Conservation (phyloP, 495 filamentous ascomycete species). For the Trichoderma parareesei region DNA sequence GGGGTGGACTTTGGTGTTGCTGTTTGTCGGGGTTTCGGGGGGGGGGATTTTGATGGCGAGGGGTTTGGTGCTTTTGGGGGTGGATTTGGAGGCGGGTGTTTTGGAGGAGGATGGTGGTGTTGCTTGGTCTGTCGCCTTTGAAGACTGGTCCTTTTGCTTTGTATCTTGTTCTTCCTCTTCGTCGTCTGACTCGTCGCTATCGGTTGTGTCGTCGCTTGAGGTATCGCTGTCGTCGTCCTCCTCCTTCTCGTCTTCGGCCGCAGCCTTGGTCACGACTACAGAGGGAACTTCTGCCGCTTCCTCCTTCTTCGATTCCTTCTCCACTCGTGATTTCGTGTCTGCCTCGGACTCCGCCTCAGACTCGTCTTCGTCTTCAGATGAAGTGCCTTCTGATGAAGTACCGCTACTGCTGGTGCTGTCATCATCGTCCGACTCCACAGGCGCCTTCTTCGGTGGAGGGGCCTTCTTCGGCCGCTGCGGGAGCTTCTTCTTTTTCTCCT, state of each 20-base stretch:
- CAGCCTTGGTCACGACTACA: constrained; percentile 7
- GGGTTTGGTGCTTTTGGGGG: constrained; percentile 12
- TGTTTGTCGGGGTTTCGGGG: constrained; percentile 22
- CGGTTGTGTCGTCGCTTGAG: constrained; percentile 14
- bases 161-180: neutral
- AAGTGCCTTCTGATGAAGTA: constrained; percentile 15
- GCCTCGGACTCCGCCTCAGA: constrained; percentile 15
- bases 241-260: neutral
- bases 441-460: constrained; percentile 14
- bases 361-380: constrained; percentile 19
- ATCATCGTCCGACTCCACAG: constrained; percentile 18
- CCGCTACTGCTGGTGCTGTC: constrained; percentile 28
- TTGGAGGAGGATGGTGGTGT: constrained; percentile 14
- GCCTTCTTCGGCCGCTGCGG: constrained; percentile 12
- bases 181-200: neutral
- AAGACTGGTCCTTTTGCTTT: neutral
- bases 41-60: constrained; percentile 44
- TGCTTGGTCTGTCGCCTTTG: constrained; percentile 8
- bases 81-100: constrained; percentile 6
- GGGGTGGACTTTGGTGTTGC: constrained; percentile 57
- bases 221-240: constrained; percentile 4
- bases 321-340: neutral
- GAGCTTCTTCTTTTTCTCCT: constrained; percentile 11
- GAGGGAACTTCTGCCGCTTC: neutral
- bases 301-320: constrained; percentile 15